A percentile compares a stretch with the other conserved stretches of the same genome.
Evolutionary conservation across 768 basidiomycete species (phyloP).

Genomic region (Austroboletus eburneus): DNA sequence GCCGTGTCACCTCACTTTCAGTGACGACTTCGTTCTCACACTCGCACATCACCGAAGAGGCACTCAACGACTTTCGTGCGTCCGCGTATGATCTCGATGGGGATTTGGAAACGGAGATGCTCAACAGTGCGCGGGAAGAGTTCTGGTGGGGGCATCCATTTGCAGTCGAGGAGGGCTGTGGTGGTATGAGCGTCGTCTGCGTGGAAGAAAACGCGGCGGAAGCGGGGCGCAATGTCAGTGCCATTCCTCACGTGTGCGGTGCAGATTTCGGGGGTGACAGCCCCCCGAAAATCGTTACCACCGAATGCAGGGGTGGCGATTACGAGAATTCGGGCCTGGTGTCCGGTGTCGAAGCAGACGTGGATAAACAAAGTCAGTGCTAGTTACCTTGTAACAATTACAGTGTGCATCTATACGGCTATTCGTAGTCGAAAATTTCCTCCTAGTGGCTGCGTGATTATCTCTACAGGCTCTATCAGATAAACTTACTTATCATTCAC

Average conservation of each 20-base stretch:
- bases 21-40: slow-evolving; percentile 20
- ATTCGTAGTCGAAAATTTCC: too few species aligned
- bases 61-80: slow-evolving; percentile 15
- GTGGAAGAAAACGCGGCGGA: neutral
- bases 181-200: neutral
- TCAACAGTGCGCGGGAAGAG: slow-evolving; percentile 22
- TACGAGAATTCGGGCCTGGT: slow-evolving; percentile 7
- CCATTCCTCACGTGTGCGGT: slow-evolving; percentile 1
- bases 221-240: slow-evolving; percentile 4
- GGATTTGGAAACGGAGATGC: slow-evolving; percentile 24
- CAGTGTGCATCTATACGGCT: too few species aligned
- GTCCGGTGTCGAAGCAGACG: neutral
- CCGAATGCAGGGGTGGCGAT: slow-evolving; percentile 4
- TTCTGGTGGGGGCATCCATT: slow-evolving; percentile 9
- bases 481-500: too few species aligned
- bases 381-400: too few species aligned
- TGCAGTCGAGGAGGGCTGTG: slow-evolving; percentile 11
- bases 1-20: slow-evolving; percentile 19
- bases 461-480: too few species aligned
- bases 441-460: neutral
- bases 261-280: slow-evolving; percentile 5
- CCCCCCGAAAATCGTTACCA: neutral
- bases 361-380: neutral
- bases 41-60: slow-evolving; percentile 24
- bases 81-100: slow-evolving; percentile 26